Evolutionary conservation across 2,329 filamentous ascomycete genomes (phyloP).

Genomic region (Ophidiomyces ophidiicola): DNA sequence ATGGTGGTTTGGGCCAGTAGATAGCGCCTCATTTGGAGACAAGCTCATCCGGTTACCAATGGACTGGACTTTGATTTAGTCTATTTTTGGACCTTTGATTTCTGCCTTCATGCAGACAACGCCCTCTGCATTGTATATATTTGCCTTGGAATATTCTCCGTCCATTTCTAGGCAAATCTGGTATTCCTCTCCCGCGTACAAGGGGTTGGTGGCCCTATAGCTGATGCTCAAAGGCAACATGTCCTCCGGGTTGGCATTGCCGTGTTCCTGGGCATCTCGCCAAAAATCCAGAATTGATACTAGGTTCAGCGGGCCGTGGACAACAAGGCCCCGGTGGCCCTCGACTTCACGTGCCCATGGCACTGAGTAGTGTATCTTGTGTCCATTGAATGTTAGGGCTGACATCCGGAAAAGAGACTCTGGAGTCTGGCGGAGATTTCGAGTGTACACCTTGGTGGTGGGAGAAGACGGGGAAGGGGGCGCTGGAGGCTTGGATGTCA

Average conservation of each 20-base stretch:
- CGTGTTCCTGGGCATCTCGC: slow-evolving; percentile 27
- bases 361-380: slow-evolving; percentile 36
- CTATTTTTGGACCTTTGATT: slow-evolving; percentile 16
- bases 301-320: slow-evolving; percentile 35
- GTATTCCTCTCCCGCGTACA: slow-evolving; percentile 41
- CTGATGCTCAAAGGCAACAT: slow-evolving; percentile 33
- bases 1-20: too few species aligned
- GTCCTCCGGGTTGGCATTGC: slow-evolving; percentile 16
- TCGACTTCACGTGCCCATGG: slow-evolving; percentile 35
- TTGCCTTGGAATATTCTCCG: slow-evolving; percentile 23
- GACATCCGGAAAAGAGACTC: slow-evolving; percentile 36
- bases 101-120: slow-evolving; percentile 31
- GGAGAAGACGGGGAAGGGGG: slow-evolving; percentile 16
- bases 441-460: slow-evolving; percentile 21
- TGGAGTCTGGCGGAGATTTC: slow-evolving; percentile 27
- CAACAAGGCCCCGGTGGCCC: slow-evolving; percentile 33
- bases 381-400: slow-evolving; percentile 34
- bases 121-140: slow-evolving; percentile 25
- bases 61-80: too few species aligned
- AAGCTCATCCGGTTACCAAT: too few species aligned
- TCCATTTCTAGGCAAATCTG: slow-evolving; percentile 32
- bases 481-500: slow-evolving; percentile 7
- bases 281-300: slow-evolving; percentile 35
- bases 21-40: too few species aligned
- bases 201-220: slow-evolving; percentile 39